Evolutionary conservation across 2,329 filamentous ascomycete genomes (phyloP).

Genomic region (Sclerotinia glacialis): DNA sequence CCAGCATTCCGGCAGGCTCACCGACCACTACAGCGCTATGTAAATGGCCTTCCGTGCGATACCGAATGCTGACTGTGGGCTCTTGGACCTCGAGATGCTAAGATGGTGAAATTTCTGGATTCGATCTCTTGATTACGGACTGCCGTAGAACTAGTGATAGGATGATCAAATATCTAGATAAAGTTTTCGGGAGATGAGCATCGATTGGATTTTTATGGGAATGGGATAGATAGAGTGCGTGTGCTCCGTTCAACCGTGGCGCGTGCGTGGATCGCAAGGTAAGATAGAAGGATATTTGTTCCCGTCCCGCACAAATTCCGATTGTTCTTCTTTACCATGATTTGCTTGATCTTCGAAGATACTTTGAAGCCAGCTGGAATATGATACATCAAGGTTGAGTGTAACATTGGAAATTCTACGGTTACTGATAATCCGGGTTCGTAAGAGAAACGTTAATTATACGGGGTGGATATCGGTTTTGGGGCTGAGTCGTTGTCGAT

Average conservation of each 20-base stretch:
- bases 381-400: constrained; percentile 14
- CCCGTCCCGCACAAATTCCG: constrained; percentile 1
- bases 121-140: not conserved
- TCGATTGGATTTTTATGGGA: not conserved
- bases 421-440: constrained; percentile 1
- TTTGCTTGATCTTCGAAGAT: constrained; percentile 7
- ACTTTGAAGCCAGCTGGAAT: constrained; percentile 4
- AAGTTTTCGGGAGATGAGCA: not conserved
- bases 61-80: not conserved
- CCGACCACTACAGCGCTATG: constrained; percentile 5
- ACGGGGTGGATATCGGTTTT: constrained; percentile 2
- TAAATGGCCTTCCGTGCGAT: not conserved
- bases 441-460: constrained; percentile 9
- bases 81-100: not conserved
- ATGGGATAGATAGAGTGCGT: not conserved
- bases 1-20: constrained; percentile 10
- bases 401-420: constrained; percentile 4
- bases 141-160: not conserved
- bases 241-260: not conserved
- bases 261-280: not conserved
- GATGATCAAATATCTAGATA: constrained; percentile 3
- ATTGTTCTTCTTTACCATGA: not conserved
- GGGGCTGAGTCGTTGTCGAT: constrained; percentile 20
- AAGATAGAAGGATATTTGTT: constrained; percentile 7
- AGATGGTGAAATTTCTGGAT: not conserved